Percentiles rank a stretch among this genome's conserved stretches.
Evolutionary conservation across 176 grass and related monocot species (phyloP).

Genomic region (Oryza glumipatula): DNA sequence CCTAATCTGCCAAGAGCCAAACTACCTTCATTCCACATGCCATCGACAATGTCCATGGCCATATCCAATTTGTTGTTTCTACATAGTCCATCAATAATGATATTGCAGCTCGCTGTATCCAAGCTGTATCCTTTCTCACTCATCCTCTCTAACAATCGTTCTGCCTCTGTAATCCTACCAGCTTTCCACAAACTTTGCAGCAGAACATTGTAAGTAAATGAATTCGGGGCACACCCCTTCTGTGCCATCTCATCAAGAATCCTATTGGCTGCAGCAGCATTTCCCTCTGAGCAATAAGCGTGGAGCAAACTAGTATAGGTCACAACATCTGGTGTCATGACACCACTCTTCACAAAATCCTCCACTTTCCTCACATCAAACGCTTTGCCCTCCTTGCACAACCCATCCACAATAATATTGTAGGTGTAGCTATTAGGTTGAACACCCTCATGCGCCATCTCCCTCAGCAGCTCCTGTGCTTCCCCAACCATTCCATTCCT

Average conservation of each 20-base stretch:
- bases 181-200: constrained; percentile 89
- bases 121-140: constrained; percentile 66
- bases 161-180: constrained; percentile 67
- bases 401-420: constrained; percentile 84
- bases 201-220: constrained; percentile 82
- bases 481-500: constrained; percentile 65
- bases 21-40: constrained; percentile 87
- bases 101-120: constrained; percentile 86
- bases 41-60: constrained; percentile 82
- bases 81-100: constrained; percentile 85
- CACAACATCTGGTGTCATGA: constrained; percentile 76
- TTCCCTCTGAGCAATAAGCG: constrained; percentile 74
- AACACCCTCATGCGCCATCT: constrained; percentile 74
- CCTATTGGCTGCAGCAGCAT: constrained; percentile 57
- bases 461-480: constrained; percentile 61
- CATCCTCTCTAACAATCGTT: constrained; percentile 79
- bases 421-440: constrained; percentile 80
- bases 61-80: constrained; percentile 78
- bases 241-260: constrained; percentile 82
- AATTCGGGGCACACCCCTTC: constrained; percentile 65
- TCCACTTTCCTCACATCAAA: constrained; percentile 74
- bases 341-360: constrained; percentile 71
- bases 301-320: constrained; percentile 88
- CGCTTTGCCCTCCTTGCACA: constrained; percentile 84
- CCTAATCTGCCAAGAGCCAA: constrained; percentile 78